Evolutionary conservation across 331 rosid species (phyloP).

Genomic region (Erythrophleum ivorense): DNA sequence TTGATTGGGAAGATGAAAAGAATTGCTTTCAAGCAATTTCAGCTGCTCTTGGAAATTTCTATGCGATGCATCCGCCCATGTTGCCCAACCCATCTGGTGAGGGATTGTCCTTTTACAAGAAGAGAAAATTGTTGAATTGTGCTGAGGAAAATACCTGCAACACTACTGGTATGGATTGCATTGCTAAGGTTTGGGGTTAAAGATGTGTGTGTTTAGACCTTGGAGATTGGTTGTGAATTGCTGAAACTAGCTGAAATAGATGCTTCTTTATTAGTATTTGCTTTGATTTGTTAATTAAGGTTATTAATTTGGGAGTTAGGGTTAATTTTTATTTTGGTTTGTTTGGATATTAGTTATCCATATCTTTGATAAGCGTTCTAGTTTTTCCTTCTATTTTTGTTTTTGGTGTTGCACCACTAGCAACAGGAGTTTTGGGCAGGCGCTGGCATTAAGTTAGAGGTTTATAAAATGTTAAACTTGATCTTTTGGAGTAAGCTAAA

Average conservation of each 20-base stretch:
- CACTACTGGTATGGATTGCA: conserved; percentile 53
- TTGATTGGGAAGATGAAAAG: conserved; percentile 89
- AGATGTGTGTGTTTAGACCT: background rate
- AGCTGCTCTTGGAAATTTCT: conserved; percentile 90
- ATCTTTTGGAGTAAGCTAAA: background rate
- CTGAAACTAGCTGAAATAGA: background rate
- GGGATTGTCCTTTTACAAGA: conserved; percentile 69
- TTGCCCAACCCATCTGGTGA: conserved; percentile 90
- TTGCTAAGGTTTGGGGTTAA: background rate
- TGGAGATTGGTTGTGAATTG: background rate
- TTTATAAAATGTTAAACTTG: background rate
- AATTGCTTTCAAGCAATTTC: conserved; percentile 75
- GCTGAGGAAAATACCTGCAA: conserved; percentile 42
- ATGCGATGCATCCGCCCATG: conserved; percentile 91
- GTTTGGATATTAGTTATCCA: background rate
- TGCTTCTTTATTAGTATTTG: background rate
- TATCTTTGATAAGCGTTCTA: background rate
- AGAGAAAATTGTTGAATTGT: conserved; percentile 51
- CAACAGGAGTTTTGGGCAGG: background rate
- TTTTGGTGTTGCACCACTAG: background rate
- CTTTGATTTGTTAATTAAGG: background rate
- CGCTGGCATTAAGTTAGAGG: background rate
- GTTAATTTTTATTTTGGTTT: background rate
- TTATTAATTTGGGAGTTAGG: background rate
- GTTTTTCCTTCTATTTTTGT: background rate